Evolutionary conservation across 805 yeast species (phyloP).

Genomic region (Candida fluviatilis): DNA sequence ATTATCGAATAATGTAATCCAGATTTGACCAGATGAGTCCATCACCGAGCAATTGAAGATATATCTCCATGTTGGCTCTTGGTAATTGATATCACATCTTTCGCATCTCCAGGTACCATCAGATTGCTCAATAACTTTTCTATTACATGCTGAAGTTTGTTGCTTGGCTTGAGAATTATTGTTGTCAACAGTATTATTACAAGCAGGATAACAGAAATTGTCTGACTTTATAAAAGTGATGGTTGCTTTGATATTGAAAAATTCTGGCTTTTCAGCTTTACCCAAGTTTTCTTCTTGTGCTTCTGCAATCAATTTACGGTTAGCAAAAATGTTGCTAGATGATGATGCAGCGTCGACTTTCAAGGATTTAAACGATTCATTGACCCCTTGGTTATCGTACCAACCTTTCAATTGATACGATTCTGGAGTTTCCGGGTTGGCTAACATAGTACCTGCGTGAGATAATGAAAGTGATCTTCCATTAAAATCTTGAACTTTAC

Average conservation of each 20-base stretch:
- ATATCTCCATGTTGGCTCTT: conserved; percentile 74
- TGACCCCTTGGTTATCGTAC: conserved; percentile 79
- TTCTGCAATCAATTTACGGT: conserved; percentile 62
- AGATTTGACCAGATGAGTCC: conserved; percentile 78
- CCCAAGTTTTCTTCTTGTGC: conserved; percentile 71
- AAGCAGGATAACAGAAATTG: conserved; percentile 86
- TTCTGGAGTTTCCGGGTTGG: conserved; percentile 87
- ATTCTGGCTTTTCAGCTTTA: conserved; percentile 73
- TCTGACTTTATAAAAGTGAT: conserved; percentile 69
- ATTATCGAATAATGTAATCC: conserved; percentile 86
- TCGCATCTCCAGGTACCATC: conserved; percentile 88
- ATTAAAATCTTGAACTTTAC: conserved; percentile 80
- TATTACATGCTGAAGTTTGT: conserved; percentile 49
- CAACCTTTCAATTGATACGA: conserved; percentile 90
- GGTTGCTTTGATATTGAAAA: conserved; percentile 69
- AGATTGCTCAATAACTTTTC: conserved; percentile 75
- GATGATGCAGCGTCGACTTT: conserved; percentile 46
- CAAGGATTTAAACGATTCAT: conserved; percentile 57
- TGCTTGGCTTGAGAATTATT: conserved; percentile 12
- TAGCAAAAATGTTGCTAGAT: conserved; percentile 38
- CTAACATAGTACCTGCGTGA: conserved; percentile 67
- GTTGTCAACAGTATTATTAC: conserved; percentile 47
- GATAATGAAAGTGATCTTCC: conserved; percentile 82
- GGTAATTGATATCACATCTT: conserved; percentile 70
- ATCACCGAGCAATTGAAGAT: conserved; percentile 71